A percentile compares a stretch with the other conserved stretches of the same genome.
These are phyloP conservation scores for Prosopis cineraria DNA, from an alignment of 306 rosid genomes.

Conservation along the genomic window DNA sequence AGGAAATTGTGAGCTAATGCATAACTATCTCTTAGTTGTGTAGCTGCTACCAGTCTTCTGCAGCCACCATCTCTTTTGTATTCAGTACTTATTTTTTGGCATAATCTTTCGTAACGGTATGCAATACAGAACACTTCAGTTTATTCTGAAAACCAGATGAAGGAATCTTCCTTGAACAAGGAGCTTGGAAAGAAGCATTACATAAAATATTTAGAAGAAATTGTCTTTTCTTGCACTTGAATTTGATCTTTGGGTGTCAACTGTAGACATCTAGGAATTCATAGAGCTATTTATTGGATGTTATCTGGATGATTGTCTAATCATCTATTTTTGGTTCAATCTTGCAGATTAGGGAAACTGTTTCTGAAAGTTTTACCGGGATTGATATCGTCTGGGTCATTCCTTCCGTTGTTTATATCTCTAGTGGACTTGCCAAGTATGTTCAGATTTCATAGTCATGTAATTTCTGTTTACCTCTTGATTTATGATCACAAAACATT, in stretches of 20 bases:
- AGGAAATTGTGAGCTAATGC: not conserved
- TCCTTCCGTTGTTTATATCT: slow-evolving; percentile 79
- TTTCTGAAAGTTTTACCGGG: slow-evolving; percentile 73
- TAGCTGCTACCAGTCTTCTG: not conserved
- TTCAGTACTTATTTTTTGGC: not conserved
- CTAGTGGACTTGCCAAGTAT: slow-evolving; percentile 89
- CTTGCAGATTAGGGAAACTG: slow-evolving; percentile 75
- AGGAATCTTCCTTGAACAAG: slow-evolving; percentile 16
- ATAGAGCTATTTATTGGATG: slow-evolving; percentile 3
- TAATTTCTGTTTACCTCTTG: slow-evolving; percentile 19
- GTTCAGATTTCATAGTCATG: slow-evolving; percentile 36
- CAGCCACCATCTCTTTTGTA: not conserved
- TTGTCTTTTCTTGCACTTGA: slow-evolving; percentile 17
- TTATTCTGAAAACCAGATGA: not conserved
- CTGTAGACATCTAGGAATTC: not conserved
- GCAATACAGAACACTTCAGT: not conserved
- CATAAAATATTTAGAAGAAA: not conserved
- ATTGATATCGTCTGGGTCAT: slow-evolving; percentile 87
- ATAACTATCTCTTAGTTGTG: not conserved
- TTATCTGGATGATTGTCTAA: slow-evolving; percentile 24
- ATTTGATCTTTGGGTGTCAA: slow-evolving; percentile 9
- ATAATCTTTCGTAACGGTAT: not conserved
- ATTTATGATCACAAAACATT: not conserved
- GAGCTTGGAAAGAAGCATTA: slow-evolving; percentile 6
- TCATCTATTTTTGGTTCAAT: slow-evolving; percentile 11